Evolutionary conservation across 495 filamentous ascomycete genomes (phyloP).

Genomic region (Aspergillus indologenus): DNA sequence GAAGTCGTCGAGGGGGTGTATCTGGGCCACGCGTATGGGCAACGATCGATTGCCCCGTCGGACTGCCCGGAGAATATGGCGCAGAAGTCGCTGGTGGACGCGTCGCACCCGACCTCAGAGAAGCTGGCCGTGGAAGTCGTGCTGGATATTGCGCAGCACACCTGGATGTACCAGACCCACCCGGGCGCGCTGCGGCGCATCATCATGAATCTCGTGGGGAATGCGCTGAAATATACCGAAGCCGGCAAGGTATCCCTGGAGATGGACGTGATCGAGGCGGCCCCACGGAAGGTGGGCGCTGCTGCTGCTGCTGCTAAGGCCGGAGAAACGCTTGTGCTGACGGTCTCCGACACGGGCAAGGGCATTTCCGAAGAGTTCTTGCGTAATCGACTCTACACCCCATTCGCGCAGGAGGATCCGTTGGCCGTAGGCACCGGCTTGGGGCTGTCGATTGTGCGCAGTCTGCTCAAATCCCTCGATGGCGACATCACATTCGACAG

Average conservation of each 20-base stretch:
- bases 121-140: slow-evolving; percentile 50
- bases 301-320: slow-evolving; percentile 28
- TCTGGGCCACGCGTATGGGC: slow-evolving; percentile 49
- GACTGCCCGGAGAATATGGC: slow-evolving; percentile 25
- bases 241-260: slow-evolving; percentile 62
- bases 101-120: slow-evolving; percentile 8
- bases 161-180: slow-evolving; percentile 64
- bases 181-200: slow-evolving; percentile 71
- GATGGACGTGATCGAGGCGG: slow-evolving; percentile 45
- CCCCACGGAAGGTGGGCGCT: slow-evolving; percentile 29
- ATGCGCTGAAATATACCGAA: slow-evolving; percentile 76
- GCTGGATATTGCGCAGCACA: slow-evolving; percentile 59
- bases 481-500: slow-evolving; percentile 53
- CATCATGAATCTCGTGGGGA: slow-evolving; percentile 80
- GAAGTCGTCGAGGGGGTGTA: slow-evolving; percentile 52
- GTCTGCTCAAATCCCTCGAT: slow-evolving; percentile 49
- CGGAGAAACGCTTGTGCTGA: slow-evolving; percentile 45
- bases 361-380: slow-evolving; percentile 73
- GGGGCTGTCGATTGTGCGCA: slow-evolving; percentile 52
- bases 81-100: slow-evolving; percentile 8
- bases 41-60: slow-evolving; percentile 27
- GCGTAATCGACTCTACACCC: slow-evolving; percentile 63
- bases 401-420: slow-evolving; percentile 73
- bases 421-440: slow-evolving; percentile 54
- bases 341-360: slow-evolving; percentile 63